A percentile compares a stretch with the other conserved stretches of the same genome.
Evolutionary conservation across 2,329 filamentous ascomycete species (phyloP).

Genomic region (Cryphonectria nitschkei): DNA sequence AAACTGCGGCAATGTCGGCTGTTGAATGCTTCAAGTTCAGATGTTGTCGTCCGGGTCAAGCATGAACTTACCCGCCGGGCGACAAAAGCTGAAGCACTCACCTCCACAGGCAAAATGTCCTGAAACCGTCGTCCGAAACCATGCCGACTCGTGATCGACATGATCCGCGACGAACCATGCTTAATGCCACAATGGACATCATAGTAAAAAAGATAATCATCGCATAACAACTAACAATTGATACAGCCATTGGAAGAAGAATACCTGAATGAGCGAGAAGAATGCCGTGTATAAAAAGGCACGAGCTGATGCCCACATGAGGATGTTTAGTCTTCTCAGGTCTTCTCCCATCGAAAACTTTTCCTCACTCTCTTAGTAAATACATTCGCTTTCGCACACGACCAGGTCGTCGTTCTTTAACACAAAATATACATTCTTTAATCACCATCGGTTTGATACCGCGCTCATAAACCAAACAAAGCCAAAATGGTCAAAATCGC

Average conservation of each 20-base stretch:
- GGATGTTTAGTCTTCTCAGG: background rate
- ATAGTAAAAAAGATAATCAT: background rate
- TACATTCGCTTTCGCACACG: conserved; percentile 1
- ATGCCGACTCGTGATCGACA: conserved; percentile 9
- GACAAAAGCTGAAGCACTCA: background rate
- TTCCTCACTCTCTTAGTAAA: conserved; percentile 1
- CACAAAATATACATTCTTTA: background rate
- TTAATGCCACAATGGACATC: background rate
- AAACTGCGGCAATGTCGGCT: background rate
- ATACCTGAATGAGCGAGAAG: background rate
- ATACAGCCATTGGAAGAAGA: background rate
- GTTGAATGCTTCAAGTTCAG: too few relatives aligned
- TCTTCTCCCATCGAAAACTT: background rate
- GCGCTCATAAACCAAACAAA: conserved; percentile 41
- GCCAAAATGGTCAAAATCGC: conserved; percentile 39
- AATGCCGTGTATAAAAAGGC: conserved; percentile 12
- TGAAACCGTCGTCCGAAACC: conserved; percentile 17
- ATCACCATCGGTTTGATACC: conserved; percentile 8
- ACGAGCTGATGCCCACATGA: conserved; percentile 9
- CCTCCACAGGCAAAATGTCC: background rate
- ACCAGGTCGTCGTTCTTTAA: conserved; percentile 21
- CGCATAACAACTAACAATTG: background rate
- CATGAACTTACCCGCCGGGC: background rate
- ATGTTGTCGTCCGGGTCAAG: background rate
- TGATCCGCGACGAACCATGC: conserved; percentile 21